Conservation (phyloP, 352 stramenopile species). For the Peronosclerospora sorghi region DNA sequence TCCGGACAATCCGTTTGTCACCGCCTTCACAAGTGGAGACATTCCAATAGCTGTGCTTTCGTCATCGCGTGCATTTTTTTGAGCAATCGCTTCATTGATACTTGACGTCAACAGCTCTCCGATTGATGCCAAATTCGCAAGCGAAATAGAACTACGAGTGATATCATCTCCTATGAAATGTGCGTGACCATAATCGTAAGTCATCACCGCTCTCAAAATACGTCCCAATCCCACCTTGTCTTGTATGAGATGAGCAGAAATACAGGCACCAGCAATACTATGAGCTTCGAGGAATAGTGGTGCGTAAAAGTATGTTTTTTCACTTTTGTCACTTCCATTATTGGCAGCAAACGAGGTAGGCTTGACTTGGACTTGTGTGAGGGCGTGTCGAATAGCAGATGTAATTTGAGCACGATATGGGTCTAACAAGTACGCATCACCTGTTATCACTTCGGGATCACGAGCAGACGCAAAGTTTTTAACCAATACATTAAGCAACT, state of each 20-base stretch:
- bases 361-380: slow-evolving; percentile 45
- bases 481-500: slow-evolving; percentile 54
- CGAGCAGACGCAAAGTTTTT: slow-evolving; percentile 38
- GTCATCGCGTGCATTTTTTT: slow-evolving; percentile 15
- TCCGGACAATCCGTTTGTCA: slow-evolving; percentile 35
- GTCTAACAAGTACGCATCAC: slow-evolving; percentile 51
- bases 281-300: slow-evolving; percentile 61
- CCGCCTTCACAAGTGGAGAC: slow-evolving; percentile 41
- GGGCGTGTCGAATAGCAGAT: slow-evolving; percentile 61
- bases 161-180: slow-evolving; percentile 55
- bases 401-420: slow-evolving; percentile 79
- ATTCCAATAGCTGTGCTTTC: slow-evolving; percentile 9
- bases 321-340: slow-evolving; percentile 10
- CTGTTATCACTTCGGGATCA: slow-evolving; percentile 57
- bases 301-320: slow-evolving; percentile 38
- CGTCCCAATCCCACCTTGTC: slow-evolving; percentile 62
- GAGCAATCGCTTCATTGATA: slow-evolving; percentile 19
- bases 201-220: slow-evolving; percentile 48
- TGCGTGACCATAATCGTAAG: slow-evolving; percentile 46
- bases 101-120: slow-evolving; percentile 43
- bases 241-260: slow-evolving; percentile 46
- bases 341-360: slow-evolving; percentile 1
- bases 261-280: slow-evolving; percentile 36
- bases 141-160: slow-evolving; percentile 34
- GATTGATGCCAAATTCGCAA: slow-evolving; percentile 55